Percentiles rank a stretch among this genome's conserved stretches.
Conservation (phyloP, 2,329 filamentous ascomycete genomes). For the Ophiostoma piceae region DNA sequence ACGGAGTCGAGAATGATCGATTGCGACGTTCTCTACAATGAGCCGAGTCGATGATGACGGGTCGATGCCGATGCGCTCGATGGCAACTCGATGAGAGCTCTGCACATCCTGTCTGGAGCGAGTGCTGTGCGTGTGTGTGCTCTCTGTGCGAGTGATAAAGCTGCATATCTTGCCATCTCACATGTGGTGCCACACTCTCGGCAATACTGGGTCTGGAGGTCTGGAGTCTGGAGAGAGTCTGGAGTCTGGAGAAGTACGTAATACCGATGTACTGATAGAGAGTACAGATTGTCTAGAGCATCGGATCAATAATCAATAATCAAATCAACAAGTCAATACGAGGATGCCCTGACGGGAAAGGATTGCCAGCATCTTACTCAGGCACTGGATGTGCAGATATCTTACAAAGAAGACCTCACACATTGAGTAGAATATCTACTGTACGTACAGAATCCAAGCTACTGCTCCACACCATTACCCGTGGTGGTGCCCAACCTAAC, state of each 20-base stretch:
- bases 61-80: not conserved
- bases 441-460: not conserved
- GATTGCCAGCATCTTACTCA: conserved; percentile 1
- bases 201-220: not conserved
- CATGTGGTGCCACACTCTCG: conserved; percentile 4
- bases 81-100: conserved; percentile 2
- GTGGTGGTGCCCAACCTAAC: conserved; percentile 23
- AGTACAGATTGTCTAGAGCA: not conserved
- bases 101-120: not conserved
- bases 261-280: not conserved
- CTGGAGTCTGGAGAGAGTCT: too few relatives aligned
- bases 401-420: not conserved
- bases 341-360: not conserved
- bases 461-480: conserved; percentile 16
- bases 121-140: not conserved
- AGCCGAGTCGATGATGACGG: not conserved
- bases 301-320: not conserved
- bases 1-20: not conserved
- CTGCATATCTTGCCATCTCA: not conserved
- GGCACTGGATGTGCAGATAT: not conserved
- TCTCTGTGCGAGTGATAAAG: not conserved
- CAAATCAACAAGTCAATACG: not conserved
- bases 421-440: not conserved
- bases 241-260: not conserved
- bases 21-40: not conserved